These are phyloP conservation scores for Podospora sp. DNA, from an alignment of 495 filamentous ascomycete species.

Conservation along the genomic window DNA sequence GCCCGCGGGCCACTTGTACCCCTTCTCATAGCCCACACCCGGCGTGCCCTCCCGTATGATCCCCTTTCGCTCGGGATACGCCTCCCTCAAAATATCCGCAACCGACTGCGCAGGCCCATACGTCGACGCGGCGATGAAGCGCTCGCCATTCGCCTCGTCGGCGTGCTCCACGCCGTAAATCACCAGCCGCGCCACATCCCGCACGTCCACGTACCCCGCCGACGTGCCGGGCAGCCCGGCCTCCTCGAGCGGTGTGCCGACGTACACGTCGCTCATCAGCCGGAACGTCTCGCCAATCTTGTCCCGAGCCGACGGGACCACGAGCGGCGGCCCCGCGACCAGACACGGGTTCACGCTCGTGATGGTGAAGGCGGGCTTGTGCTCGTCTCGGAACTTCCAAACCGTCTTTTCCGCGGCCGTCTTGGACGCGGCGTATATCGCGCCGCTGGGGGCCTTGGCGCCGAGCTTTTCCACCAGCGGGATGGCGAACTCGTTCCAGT, in stretches of 20 bases:
- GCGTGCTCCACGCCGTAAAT: constrained; percentile 42
- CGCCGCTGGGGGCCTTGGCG: constrained; percentile 30
- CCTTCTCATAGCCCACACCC: constrained; percentile 39
- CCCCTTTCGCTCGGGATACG: constrained; percentile 37
- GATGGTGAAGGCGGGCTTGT: constrained; percentile 52
- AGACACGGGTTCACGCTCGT: constrained; percentile 54
- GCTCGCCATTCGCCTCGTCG: constrained; percentile 37
- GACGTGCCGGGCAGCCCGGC: constrained; percentile 17
- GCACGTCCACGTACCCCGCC: constrained; percentile 43
- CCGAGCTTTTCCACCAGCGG: constrained; percentile 30
- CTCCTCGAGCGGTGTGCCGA: constrained; percentile 23
- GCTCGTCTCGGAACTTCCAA: constrained; percentile 55
- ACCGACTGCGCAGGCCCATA: constrained; percentile 39
- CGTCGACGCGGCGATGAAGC: constrained; percentile 36
- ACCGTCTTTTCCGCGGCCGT: constrained; percentile 53
- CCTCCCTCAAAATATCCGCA: constrained; percentile 43
- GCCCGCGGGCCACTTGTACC: constrained; percentile 19
- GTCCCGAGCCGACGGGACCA: constrained; percentile 22
- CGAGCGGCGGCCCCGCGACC: constrained; percentile 38
- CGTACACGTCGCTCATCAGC: constrained; percentile 30
- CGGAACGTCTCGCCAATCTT: constrained; percentile 27
- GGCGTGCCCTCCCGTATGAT: constrained; percentile 42
- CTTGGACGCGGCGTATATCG: constrained; percentile 59
- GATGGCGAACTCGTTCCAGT: constrained; percentile 49
- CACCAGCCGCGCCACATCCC: constrained; percentile 47